Base-by-base conservation (phyloP, 2,329 filamentous ascomycete species). In the Fusarium setosum region DNA sequence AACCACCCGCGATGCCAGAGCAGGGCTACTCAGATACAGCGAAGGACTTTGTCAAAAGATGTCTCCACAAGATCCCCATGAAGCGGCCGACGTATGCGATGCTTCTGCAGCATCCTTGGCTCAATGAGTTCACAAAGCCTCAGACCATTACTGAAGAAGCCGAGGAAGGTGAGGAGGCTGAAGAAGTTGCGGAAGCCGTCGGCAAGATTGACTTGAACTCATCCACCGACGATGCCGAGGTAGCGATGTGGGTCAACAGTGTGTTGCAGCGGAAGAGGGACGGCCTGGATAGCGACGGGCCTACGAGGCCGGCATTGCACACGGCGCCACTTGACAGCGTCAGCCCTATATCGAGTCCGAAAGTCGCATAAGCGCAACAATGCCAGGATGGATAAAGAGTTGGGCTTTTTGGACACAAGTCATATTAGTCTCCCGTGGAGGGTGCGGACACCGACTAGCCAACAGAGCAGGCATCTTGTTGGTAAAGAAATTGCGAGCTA, bases 21-120 rank as follows among this genome's bases (percentile, higher is more conserved):
- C 87, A 92, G 56, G 89, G 88, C 23, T 99, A 92, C 76, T 96
- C 94, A 1, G 86, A 91, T 56, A 85, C 87, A 6, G 93, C 95
- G 3, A 90, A 90, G 56, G 91, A 95, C 71, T 99, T 99, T 79
- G 95, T 99, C 21, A 85, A 87, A 35, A 90, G 90, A 41, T 98
- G 96, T 76, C 84, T 99, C 44, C 94, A 97, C 83, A 99, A 99
- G 78, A 91, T 93, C 20, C 93, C 96, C 9, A 92, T 92, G 69
- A 87, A 96, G 60, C 89, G 96, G n/a, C 95, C 94, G n/a, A 96
- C 92, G 0, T 99, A 99, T 75, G 88, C 91, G 50, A 94, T 93
- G 84, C 86, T 99, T 6, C 85, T 99, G 11, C 89, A 93, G 72
- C 95, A 98, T 74, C 89, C 92, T 24, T 99, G 96, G 96, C 85